Conservation (phyloP, 2,329 filamentous ascomycete species). For the Huntiella moniliformis region DNA sequence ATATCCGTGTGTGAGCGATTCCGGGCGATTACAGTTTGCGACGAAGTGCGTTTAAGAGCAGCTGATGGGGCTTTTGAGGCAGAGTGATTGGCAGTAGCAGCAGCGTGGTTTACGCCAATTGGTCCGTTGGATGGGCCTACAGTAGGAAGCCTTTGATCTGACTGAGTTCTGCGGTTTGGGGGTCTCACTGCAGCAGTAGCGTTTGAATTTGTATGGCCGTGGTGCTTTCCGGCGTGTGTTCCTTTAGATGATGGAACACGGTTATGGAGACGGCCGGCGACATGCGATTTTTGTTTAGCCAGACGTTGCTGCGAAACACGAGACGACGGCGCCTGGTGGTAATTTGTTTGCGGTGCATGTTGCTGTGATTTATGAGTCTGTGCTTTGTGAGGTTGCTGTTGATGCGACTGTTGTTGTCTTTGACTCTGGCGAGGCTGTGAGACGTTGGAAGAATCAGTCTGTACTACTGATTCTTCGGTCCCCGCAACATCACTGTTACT, state of each 20-base stretch:
- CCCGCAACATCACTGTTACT: no score
- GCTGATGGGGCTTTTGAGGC: background rate
- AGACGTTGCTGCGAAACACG: constrained; percentile 11
- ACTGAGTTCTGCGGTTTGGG: constrained; percentile 9
- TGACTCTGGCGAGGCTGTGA: background rate
- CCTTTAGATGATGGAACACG: constrained; percentile 11
- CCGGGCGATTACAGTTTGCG: constrained; percentile 10
- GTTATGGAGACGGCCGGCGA: constrained; percentile 10
- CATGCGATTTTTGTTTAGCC: constrained; percentile 10
- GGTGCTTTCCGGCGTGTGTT: constrained; percentile 7
- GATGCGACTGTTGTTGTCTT: background rate
- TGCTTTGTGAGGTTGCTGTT: background rate
- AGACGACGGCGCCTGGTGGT: background rate
- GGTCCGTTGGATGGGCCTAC: background rate
- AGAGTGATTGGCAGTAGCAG: background rate
- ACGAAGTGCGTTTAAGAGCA: constrained; percentile 8
- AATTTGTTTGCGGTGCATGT: constrained; percentile 1
- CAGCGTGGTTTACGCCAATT: background rate
- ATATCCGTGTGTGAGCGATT: constrained; percentile 19
- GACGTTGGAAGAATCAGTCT: background rate
- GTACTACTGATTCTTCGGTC: no score
- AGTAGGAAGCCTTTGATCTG: constrained; percentile 6
- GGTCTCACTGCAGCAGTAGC: constrained; percentile 7
- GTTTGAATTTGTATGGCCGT: constrained; percentile 6
- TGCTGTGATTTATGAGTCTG: constrained; percentile 4